These are phyloP conservation scores for Chaetomium globosum DNA, from an alignment of 2,329 filamentous ascomycete species.

Conservation along the genomic window DNA sequence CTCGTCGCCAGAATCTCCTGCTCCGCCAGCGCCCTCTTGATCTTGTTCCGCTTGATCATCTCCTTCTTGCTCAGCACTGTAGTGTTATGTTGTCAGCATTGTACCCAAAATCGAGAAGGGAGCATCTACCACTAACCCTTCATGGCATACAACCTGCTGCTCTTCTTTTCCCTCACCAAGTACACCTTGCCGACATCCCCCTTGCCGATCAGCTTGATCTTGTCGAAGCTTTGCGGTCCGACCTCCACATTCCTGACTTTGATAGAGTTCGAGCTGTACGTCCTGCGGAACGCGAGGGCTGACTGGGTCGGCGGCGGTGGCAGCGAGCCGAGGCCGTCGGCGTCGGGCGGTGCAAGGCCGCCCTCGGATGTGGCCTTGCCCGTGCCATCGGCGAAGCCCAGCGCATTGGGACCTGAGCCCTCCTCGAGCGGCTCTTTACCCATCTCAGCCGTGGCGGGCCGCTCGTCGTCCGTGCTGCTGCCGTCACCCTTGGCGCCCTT, in stretches of 20 bases:
- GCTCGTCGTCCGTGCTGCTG: constrained; percentile 46
- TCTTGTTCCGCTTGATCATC: constrained; percentile 99
- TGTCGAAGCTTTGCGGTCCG: constrained; percentile 93
- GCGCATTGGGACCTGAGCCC: constrained; percentile 52
- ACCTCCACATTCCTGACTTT: constrained; percentile 98
- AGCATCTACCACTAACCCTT: constrained; percentile 67
- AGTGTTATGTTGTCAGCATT: constrained; percentile 41
- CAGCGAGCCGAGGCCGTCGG: constrained; percentile 62
- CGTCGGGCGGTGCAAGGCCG: constrained; percentile 47
- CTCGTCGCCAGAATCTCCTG: constrained; percentile 98
- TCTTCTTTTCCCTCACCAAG: constrained; percentile 96
- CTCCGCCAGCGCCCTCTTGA: constrained; percentile 95
- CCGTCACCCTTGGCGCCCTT: constrained; percentile 53
- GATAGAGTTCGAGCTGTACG: constrained; percentile 98
- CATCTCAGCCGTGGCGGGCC: constrained; percentile 82
- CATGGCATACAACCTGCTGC: constrained; percentile 92
- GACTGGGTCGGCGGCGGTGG: constrained; percentile 70
- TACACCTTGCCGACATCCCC: constrained; percentile 99
- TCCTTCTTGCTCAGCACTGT: constrained; percentile 98
- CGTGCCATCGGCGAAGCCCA: constrained; percentile 49
- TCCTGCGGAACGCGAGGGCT: constrained; percentile 80
- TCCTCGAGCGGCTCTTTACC: constrained; percentile 76
- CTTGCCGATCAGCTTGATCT: constrained; percentile 99
- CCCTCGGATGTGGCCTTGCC: constrained; percentile 45
- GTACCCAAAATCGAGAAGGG: background rate